Conservation (phyloP, 164 flowering plant species). For the Protea cynaroides region DNA sequence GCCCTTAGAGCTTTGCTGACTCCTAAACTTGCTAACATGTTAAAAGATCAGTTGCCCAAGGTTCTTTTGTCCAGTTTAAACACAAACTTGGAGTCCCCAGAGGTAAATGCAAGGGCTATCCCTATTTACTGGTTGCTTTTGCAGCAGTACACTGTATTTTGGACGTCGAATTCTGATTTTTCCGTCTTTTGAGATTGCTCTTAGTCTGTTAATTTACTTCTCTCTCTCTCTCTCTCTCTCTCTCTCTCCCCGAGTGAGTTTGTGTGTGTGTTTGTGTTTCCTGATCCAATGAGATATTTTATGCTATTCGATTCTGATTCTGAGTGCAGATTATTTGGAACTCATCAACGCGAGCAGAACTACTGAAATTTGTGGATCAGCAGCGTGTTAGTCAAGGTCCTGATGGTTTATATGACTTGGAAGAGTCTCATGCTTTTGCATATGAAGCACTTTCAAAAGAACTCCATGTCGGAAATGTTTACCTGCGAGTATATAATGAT, state of each 20-base stretch:
- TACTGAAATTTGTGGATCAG: conserved; percentile 85
- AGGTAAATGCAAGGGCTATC: conserved; percentile 40
- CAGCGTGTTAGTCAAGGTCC: conserved; percentile 79
- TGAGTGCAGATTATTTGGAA: conserved; percentile 90
- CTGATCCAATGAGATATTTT: neutral
- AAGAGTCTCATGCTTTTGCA: conserved; percentile 57
- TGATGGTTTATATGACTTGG: conserved; percentile 89
- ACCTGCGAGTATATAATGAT: conserved; percentile 93
- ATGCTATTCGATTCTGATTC: neutral
- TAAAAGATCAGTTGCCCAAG: conserved; percentile 60
- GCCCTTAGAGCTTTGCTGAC: conserved; percentile 78
- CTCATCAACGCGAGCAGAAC: conserved; percentile 86
- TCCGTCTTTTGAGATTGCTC: neutral
- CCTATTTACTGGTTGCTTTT: neutral
- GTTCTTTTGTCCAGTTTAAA: conserved; percentile 72
- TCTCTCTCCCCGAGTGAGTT: no score
- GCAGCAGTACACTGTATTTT: neutral
- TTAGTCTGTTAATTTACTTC: no score
- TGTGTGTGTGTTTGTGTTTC: neutral
- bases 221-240: no score
- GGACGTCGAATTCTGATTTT: neutral
- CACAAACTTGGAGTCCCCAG: conserved; percentile 90
- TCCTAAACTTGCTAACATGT: conserved; percentile 87
- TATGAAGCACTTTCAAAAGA: conserved; percentile 82
- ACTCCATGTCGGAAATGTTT: conserved; percentile 88